Base-by-base conservation (phyloP, 805 yeast species). In the Sugiyamaella mastotermitis region DNA sequence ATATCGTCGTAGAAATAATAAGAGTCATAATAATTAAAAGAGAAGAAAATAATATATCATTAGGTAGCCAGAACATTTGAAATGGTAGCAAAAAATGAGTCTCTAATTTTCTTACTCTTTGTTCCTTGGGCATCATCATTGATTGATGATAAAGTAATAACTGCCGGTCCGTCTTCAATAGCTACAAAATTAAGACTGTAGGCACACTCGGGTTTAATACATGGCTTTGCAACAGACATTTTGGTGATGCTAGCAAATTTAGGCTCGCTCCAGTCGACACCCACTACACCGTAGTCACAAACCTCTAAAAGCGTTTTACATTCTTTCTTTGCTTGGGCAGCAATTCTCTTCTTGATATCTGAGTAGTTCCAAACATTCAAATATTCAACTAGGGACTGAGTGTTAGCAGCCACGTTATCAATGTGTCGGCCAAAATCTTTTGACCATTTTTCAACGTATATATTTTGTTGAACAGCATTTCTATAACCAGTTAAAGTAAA, bases 391-490 rank as follows among this genome's bases (percentile, higher is more conserved):
- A n/a, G n/a, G 21, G 16, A 27, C 14, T 14, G 30, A 9, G 30
- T 13, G 9, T 5, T 11, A 9, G 22, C 13, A 7, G 38, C 21
- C 18, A 7, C 8, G n/a, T 18, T 19, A 3, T n/a, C 14, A 5
- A 36, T 9, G 8, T 14, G 4, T 3, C 13, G 27, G 23, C 29
- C 13, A 17, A 39, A 20, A n/a, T 37, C 33, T 17, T 28, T 26
- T 6, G 44, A 40, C 44, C 44, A 40, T 18, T 22, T 19, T 18
- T 40, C 38, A 22, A 31, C 31, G 17, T 25, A 36, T 18, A 20
- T 17, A 27, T 26, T 22, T 18, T 21, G 17, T 11, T 30, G 15
- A 11, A 37, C 18, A 30, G 35, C 19, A 2, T 29, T n/a, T 5
- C 25, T 13, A 29, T 22, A 37, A 30, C 22, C 23, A 18, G 8